Evolutionary conservation across 306 rosid species (phyloP), one percentile per base, ranked within the genome.

Genomic region (Vigna trinervia): DNA sequence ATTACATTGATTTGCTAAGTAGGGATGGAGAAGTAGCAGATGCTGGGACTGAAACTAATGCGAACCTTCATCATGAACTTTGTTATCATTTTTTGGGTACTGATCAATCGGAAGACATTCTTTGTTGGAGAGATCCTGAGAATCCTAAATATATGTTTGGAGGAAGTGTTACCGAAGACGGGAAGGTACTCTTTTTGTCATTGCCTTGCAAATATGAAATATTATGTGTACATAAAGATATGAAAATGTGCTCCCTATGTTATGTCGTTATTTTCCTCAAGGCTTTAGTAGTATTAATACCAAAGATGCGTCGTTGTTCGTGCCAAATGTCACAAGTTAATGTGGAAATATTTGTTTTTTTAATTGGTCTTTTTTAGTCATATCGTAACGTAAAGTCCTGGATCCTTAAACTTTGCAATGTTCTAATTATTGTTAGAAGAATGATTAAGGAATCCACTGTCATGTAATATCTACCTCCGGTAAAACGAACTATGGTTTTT

Each of bases 11-110:
- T 78, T 71, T 73, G 52, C 80, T 3, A 1, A 85, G 77, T 59
- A 94, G 99, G 75, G 91, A 90, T 75, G 91, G 87, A 77, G 90
- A 83, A 64, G 51, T 64, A 73, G 69, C 79, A 46, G 97, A 92
- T 72, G 97, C 97, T 79, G 99, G 97, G 59, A 92, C 99, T 2
- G 97, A 92, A 87, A 95, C 97, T 58, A 77, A 87, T 67, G 9
- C 88, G 39, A 95, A 92, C 84, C 96, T 90, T 71, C 71, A 88
- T 81, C 97, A 90, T 36, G 90, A 95, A 75, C 73, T 95, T 30
- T 87, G 86, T 82, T 95, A 95, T 83, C 99, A 95, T 84, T 82
- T 89, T 74, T 77, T 95, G 86, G 97, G 97, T 12, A 89, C 88
- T 0, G 88, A 90, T 85, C 99, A 95, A 59, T 92, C 94, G 0